Percentiles rank a stretch among this genome's conserved stretches.
Evolutionary conservation across 1,139 yeast species (phyloP).

Genomic region (Blastobotrys malaysiensis): DNA sequence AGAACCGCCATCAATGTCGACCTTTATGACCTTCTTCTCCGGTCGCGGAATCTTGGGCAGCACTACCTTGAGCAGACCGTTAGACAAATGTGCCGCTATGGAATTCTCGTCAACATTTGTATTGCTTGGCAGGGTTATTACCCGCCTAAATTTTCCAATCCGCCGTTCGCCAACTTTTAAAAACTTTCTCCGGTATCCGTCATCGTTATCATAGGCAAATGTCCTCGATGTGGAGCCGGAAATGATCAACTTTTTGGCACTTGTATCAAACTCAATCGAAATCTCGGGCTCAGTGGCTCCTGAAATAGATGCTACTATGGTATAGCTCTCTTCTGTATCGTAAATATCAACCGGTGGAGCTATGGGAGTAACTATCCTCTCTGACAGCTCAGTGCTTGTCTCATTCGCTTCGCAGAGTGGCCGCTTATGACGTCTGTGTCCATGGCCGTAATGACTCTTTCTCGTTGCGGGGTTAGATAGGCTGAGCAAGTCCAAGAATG

Average conservation of each 20-base stretch:
- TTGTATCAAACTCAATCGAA: constrained; percentile 49
- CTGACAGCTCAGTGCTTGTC: neutral
- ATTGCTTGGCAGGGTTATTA: constrained; percentile 46
- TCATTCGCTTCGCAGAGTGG: neutral
- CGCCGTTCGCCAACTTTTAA: constrained; percentile 24
- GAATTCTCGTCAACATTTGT: constrained; percentile 47
- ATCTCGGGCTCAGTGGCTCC: constrained; percentile 48
- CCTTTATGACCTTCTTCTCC: constrained; percentile 17
- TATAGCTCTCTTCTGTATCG: constrained; percentile 41
- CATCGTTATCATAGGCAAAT: constrained; percentile 8
- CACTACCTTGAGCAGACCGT: constrained; percentile 48
- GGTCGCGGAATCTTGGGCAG: constrained; percentile 39
- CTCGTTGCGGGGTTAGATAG: neutral
- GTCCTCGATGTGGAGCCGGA: constrained; percentile 10
- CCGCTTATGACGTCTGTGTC: neutral
- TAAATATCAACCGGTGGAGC: constrained; percentile 50
- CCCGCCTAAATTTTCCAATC: constrained; percentile 44
- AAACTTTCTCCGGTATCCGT: constrained; percentile 9
- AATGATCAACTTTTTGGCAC: constrained; percentile 18
- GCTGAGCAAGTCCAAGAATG: neutral
- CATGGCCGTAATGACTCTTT: neutral
- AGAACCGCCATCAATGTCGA: constrained; percentile 9
- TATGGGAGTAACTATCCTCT: neutral
- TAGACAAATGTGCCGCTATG: constrained; percentile 46
- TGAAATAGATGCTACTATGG: constrained; percentile 46